Conservation (phyloP, 257 asterid species). For the Ehretia macrophylla region DNA sequence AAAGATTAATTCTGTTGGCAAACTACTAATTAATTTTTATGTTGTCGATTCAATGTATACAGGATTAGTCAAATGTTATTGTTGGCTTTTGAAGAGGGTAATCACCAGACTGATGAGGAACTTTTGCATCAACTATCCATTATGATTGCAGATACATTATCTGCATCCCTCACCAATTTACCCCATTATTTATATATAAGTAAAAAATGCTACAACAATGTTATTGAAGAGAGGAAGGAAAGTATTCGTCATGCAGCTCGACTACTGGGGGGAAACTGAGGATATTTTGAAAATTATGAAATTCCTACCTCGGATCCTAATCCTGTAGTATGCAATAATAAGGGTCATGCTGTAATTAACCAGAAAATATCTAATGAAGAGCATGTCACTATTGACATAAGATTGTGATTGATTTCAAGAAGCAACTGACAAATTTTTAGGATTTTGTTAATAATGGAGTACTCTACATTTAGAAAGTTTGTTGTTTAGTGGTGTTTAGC, state of each 20-base stretch:
- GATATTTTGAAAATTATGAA: conserved; percentile 15
- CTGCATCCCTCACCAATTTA: conserved; percentile 21
- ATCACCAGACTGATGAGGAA: conserved; percentile 3
- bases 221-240: conserved; percentile 25
- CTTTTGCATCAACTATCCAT: conserved; percentile 19
- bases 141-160: conserved; percentile 26
- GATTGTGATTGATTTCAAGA: too few species aligned
- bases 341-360: conserved; percentile 21
- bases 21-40: conserved; percentile 15
- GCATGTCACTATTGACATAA: background rate
- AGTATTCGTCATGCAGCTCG: conserved; percentile 23
- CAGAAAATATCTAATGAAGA: background rate
- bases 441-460: too few species aligned
- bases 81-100: background rate
- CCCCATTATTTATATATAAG: conserved; percentile 15
- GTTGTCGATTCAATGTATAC: conserved; percentile 36
- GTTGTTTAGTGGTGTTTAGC: too few species aligned
- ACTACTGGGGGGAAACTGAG: conserved; percentile 29
- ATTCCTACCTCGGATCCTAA: conserved; percentile 19
- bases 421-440: too few species aligned
- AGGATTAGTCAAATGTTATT: conserved; percentile 14
- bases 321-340: conserved; percentile 16
- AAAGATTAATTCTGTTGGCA: conserved; percentile 20
- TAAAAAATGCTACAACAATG: conserved; percentile 17
- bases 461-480: too few species aligned